Evolutionary conservation across 1,284 basidiomycete species (phyloP), one percentile per base, ranked within the genome.

Genomic region (Stereum hirsutum): DNA sequence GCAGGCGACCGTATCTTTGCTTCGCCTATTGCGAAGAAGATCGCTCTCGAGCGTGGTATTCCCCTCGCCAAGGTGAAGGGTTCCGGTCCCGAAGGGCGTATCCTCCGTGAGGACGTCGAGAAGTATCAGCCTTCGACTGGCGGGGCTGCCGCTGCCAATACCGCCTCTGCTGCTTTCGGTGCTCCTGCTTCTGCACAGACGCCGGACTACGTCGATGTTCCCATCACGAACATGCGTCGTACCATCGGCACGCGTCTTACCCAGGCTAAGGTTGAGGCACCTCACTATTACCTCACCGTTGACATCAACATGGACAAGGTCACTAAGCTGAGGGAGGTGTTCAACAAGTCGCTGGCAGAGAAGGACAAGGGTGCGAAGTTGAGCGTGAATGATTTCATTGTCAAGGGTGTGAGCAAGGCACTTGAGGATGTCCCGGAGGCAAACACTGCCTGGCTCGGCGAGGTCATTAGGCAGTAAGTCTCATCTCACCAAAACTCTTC

Each of bases 291-390:
- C 68, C 68, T 99, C 55, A 97, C 95, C 11, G 76, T 90, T 43
- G 91, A 98, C 59, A 76, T 99, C 63, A 88, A 91, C 70, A 97
- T 99, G 93, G 93, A 92, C 74, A 93, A 92, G 68, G 85, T 95
- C 24, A 63, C 89, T 59, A 97, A 97, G 69, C 76, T 99, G 49
- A 78, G 95, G 46, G 82, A 94, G 64, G 84, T 98, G 49, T 99
- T 99, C 74, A 99, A 99, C 77, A 86, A 86, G 61, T 75, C 84
- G 28, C 64, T 90, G 36, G 78, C 77, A 34, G 92, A 89, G 61
- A 86, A 85, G 56, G 71, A 89, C 61, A 86, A 85, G 56, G 71
- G 75, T 48, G 79, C 81, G 41, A 99, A 99, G 73, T 78, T 99
- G 48, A 94, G 89, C 51, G 91, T 99, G 46, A 97, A 98, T 63